A percentile compares a stretch with the other conserved stretches of the same genome.
Conservation (phyloP, 495 filamentous ascomycete species). For the Staphylotrichum longicolle region DNA sequence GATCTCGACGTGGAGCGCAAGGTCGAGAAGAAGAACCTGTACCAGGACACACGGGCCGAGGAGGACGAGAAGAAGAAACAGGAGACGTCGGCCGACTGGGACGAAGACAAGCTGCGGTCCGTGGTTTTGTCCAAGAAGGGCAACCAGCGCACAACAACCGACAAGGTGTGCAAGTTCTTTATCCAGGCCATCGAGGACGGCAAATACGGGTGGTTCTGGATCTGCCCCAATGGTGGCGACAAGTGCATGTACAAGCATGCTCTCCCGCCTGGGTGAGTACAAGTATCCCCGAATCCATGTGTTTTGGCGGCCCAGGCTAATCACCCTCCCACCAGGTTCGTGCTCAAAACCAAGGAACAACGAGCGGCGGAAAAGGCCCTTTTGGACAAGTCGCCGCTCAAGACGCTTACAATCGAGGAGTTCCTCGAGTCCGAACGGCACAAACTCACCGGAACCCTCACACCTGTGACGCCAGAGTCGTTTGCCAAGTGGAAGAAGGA, state of each 20-base stretch:
- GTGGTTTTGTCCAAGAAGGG: conserved; percentile 95
- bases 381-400: conserved; percentile 91
- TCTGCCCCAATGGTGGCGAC: conserved; percentile 93
- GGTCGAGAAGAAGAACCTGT: conserved; percentile 85
- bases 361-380: conserved; percentile 94
- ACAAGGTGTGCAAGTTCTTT: conserved; percentile 99
- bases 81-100: conserved; percentile 94
- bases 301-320: conserved; percentile 30
- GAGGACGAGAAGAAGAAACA: conserved; percentile 80
- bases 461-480: conserved; percentile 85
- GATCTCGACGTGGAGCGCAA: conserved; percentile 87
- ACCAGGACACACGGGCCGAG: conserved; percentile 77
- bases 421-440: conserved; percentile 93
- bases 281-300: conserved; percentile 35
- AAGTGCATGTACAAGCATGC: conserved; percentile 99
- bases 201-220: conserved; percentile 99
- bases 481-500: conserved; percentile 97
- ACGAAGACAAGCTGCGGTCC: conserved; percentile 88
- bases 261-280: conserved; percentile 85
- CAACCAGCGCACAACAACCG: conserved; percentile 92
- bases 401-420: conserved; percentile 93
- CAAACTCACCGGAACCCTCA: conserved; percentile 85
- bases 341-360: conserved; percentile 97
- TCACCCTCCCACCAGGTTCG: conserved; percentile 58
- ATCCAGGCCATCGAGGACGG: conserved; percentile 96